Base-by-base conservation (phyloP, 2,329 filamentous ascomycete species). In the Canariomyces notabilis region DNA sequence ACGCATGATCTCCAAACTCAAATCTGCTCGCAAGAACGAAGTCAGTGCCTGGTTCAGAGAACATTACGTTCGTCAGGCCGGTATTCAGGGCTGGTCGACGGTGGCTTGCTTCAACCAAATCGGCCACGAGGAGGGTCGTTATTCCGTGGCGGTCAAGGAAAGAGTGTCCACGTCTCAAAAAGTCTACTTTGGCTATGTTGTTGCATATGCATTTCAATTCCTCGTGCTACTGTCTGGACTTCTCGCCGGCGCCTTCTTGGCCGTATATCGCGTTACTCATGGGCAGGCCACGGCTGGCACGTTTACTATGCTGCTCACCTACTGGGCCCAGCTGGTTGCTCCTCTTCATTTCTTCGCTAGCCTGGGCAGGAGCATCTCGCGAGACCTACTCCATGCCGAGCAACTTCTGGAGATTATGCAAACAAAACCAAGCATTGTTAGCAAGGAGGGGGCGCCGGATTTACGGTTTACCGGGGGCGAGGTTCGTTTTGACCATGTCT, bases 291-390 rank as follows among this genome's bases (percentile, higher is more conserved):
- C 77, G 5, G 70, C 84, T 9, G 84, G 84, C 45, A 75, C 84
- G 53, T 87, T 89, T 55, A 80, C 85, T 45, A 79, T 82, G 65
- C 70, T 89, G 14, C 67, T 88, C 49, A 83, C 82, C 43, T 89
- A 88, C 62, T 87, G 87, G 83, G 76, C 77, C 15, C 84, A 88
- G 58, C 71, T 89, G 31, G 83, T 84, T 36, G 75, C 77, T 2
- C 85, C 85, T 2, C 72, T 89, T 43, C 82, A 82, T 54, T 87
- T 85, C 63, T 87, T 89, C 59, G 74, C 77, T 6, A 67, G 68
- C 15, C 64, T 81, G 21, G 76, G 78, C 6, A 77, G 76, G 57
- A 74, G 64, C 39, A 71, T 82, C 51, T 77, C 76, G 46, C 70
- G 73, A 50, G 72, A 79, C 46, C 68, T 82, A 29, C 75, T 81